Conservation (phyloP, 2,329 filamentous ascomycete genomes). For the Fusarium sarcochroum region DNA sequence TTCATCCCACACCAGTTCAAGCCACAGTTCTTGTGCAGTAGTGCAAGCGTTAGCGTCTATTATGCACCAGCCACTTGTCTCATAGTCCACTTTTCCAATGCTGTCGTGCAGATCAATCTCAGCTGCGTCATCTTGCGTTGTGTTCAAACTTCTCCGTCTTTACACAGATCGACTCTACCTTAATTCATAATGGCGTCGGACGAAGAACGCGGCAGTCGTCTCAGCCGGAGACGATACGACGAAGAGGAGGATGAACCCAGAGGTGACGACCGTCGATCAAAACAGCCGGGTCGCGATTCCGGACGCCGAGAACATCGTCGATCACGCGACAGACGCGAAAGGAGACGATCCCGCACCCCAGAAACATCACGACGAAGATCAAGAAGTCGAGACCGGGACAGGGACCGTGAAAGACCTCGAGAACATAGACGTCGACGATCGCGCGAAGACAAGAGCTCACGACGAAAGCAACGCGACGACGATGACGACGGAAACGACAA, state of each 20-base stretch:
- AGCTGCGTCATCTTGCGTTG: slow-evolving; percentile 28
- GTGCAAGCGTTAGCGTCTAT: slow-evolving; percentile 1
- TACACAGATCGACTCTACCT: neutral
- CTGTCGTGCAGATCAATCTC: slow-evolving; percentile 30
- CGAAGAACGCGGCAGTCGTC: slow-evolving; percentile 40
- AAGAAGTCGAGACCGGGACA: slow-evolving; percentile 48
- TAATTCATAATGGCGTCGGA: slow-evolving; percentile 47
- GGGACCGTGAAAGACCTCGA: slow-evolving; percentile 44
- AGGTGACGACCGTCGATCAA: slow-evolving; percentile 43
- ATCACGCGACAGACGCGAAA: slow-evolving; percentile 50
- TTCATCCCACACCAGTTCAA: slow-evolving; percentile 20
- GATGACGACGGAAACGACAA: slow-evolving; percentile 41
- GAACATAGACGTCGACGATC: slow-evolving; percentile 51
- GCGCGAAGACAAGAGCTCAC: slow-evolving; percentile 51
- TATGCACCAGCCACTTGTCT: slow-evolving; percentile 16
- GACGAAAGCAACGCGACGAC: slow-evolving; percentile 44
- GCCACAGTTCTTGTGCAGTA: slow-evolving; percentile 7
- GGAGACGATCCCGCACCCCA: slow-evolving; percentile 53
- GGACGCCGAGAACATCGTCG: slow-evolving; percentile 47
- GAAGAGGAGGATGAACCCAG: slow-evolving; percentile 35
- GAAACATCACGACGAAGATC: slow-evolving; percentile 46
- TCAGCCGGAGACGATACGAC: slow-evolving; percentile 37
- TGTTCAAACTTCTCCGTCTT: slow-evolving; percentile 2
- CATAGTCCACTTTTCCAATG: slow-evolving; percentile 19
- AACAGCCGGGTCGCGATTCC: slow-evolving; percentile 42